A percentile compares a stretch with the other conserved stretches of the same genome.
These are phyloP conservation scores for Inonotus hispidus DNA, from an alignment of 1,284 basidiomycete species.

Conservation along the genomic window DNA sequence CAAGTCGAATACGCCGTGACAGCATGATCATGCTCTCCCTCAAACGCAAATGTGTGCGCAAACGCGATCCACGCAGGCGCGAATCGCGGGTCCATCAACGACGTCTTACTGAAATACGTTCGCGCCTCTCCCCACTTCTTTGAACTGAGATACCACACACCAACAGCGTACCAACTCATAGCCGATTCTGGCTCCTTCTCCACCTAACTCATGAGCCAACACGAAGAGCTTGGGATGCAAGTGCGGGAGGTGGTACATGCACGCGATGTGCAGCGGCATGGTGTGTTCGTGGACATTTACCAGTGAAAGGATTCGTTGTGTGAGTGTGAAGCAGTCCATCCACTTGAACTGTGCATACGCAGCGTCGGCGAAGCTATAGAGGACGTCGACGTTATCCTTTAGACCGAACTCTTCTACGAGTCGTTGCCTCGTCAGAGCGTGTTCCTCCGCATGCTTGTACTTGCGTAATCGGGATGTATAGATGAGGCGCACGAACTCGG, in stretches of 20 bases:
- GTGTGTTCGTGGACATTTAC: constrained; percentile 81
- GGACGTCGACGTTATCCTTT: constrained; percentile 86
- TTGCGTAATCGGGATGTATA: constrained; percentile 92
- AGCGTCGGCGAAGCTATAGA: constrained; percentile 90
- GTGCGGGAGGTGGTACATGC: constrained; percentile 93
- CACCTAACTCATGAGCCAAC: constrained; percentile 92
- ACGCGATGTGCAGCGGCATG: constrained; percentile 91
- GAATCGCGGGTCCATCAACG: constrained; percentile 94
- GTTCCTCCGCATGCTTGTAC: constrained; percentile 77
- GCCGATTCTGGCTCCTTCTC: constrained; percentile 89
- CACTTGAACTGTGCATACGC: constrained; percentile 85
- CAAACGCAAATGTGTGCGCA: constrained; percentile 93
- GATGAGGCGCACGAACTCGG: constrained; percentile 85
- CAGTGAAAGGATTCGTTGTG: constrained; percentile 74
- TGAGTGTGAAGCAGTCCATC: constrained; percentile 91
- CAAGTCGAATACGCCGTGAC: constrained; percentile 98
- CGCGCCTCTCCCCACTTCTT: constrained; percentile 85
- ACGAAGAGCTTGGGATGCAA: constrained; percentile 92
- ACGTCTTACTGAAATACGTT: constrained; percentile 94
- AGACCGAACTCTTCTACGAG: constrained; percentile 78
- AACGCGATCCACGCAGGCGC: constrained; percentile 97
- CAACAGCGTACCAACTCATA: constrained; percentile 97
- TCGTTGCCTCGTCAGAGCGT: constrained; percentile 66
- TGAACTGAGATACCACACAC: constrained; percentile 90
- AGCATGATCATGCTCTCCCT: constrained; percentile 98